A percentile compares a stretch with the other conserved stretches of the same genome.
phyloP scores from a whole-genome alignment of 2,329 filamentous ascomycete species.

The Rutstroemia sp. region DNA sequence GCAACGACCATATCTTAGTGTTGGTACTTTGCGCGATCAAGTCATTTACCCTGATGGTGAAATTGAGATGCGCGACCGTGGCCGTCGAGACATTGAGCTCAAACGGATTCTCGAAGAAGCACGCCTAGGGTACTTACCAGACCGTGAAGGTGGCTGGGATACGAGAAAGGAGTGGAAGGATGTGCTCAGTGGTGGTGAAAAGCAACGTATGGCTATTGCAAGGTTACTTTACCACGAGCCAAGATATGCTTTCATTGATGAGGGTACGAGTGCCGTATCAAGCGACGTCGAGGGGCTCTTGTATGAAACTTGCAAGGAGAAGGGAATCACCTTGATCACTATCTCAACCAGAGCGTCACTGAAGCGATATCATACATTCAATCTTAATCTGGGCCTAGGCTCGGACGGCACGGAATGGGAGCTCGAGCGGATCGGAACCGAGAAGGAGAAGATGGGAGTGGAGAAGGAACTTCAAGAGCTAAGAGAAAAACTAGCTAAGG shows the following conservation, averaged over 20 bases:
- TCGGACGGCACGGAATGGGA: slow-evolving; percentile 82
- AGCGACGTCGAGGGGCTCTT: slow-evolving; percentile 90
- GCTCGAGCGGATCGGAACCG: slow-evolving; percentile 88
- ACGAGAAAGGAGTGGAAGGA: slow-evolving; percentile 98
- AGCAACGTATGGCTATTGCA: slow-evolving; percentile 90
- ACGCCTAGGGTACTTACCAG: slow-evolving; percentile 78
- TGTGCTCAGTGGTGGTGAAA: slow-evolving; percentile 93
- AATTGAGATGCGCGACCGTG: slow-evolving; percentile 81
- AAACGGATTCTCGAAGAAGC: slow-evolving; percentile 74
- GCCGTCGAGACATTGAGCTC: slow-evolving; percentile 71
- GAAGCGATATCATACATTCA: slow-evolving; percentile 93
- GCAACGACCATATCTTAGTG: slow-evolving; percentile 84
- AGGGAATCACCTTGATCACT: slow-evolving; percentile 91
- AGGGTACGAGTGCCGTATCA: slow-evolving; percentile 89
- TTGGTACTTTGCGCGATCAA: slow-evolving; percentile 89
- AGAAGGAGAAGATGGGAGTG: slow-evolving; percentile 85
- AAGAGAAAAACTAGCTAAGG: slow-evolving; percentile 68
- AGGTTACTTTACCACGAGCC: slow-evolving; percentile 91
- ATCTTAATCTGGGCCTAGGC: slow-evolving; percentile 76
- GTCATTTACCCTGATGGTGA: slow-evolving; percentile 97
- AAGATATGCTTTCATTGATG: slow-evolving; percentile 87
- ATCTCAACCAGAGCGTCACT: slow-evolving; percentile 91
- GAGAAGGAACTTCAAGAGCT: slow-evolving; percentile 86
- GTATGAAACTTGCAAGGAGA: slow-evolving; percentile 88
- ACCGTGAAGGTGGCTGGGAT: slow-evolving; percentile 93